A percentile compares a stretch with the other conserved stretches of the same genome.
These are phyloP conservation scores for Fusarium tjaetaba DNA, from an alignment of 2,329 filamentous ascomycete species.

Conservation along the genomic window DNA sequence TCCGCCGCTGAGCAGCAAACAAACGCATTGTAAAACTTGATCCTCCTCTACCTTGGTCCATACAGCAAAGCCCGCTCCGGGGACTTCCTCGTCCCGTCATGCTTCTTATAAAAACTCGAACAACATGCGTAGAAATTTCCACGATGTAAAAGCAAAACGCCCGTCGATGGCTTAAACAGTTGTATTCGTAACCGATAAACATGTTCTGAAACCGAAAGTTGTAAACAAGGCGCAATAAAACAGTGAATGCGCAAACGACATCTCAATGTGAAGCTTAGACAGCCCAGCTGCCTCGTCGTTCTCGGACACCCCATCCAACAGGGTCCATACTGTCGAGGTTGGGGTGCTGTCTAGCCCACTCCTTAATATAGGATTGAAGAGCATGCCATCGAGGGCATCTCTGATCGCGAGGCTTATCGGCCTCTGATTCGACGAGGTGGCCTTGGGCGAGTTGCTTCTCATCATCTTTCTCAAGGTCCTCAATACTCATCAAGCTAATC, in stretches of 20 bases:
- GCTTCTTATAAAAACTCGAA: slow-evolving; percentile 17
- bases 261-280: slow-evolving; percentile 53
- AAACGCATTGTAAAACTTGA: neutral
- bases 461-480: slow-evolving; percentile 79
- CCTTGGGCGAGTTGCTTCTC: slow-evolving; percentile 69
- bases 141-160: slow-evolving; percentile 29
- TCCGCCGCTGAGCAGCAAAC: slow-evolving; percentile 6
- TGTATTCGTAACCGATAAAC: slow-evolving; percentile 1
- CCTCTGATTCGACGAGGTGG: slow-evolving; percentile 72
- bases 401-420: slow-evolving; percentile 55
- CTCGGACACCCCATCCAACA: slow-evolving; percentile 74
- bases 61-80: slow-evolving; percentile 10
- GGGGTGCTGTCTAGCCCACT: slow-evolving; percentile 91
- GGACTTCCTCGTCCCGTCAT: slow-evolving; percentile 26
- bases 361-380: slow-evolving; percentile 81
- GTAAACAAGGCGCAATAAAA: neutral
- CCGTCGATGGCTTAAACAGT: slow-evolving; percentile 24
- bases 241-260: neutral
- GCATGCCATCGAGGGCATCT: slow-evolving; percentile 83
- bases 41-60: slow-evolving; percentile 2
- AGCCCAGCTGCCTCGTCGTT: slow-evolving; percentile 77
- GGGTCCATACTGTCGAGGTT: slow-evolving; percentile 70
- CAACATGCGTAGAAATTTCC: slow-evolving; percentile 4
- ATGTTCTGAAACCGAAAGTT: neutral
- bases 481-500: slow-evolving; percentile 76